These are phyloP conservation scores for Trichoderma koningii DNA, from an alignment of 2,329 filamentous ascomycete species.

Conservation along the genomic window DNA sequence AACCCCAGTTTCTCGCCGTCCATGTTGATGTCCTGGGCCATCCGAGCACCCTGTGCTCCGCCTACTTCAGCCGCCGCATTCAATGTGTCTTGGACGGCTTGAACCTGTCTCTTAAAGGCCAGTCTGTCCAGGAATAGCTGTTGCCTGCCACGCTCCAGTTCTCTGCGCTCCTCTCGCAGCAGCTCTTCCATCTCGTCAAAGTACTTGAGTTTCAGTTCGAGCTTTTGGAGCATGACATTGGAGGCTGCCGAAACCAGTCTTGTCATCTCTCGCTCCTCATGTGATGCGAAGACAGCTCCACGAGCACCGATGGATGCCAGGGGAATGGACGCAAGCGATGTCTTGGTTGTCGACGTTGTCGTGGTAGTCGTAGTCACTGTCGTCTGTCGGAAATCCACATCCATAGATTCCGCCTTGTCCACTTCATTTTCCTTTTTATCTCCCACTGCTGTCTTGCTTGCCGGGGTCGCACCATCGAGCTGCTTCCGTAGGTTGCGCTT, in stretches of 20 bases:
- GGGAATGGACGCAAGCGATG: conserved; percentile 71
- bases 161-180: conserved; percentile 85
- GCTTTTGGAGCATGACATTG: conserved; percentile 91
- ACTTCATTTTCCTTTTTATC: conserved; percentile 60
- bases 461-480: conserved; percentile 59
- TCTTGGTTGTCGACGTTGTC: conserved; percentile 51
- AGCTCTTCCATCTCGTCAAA: conserved; percentile 96
- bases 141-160: conserved; percentile 88
- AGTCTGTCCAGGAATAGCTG: conserved; percentile 92
- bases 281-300: conserved; percentile 83
- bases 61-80: conserved; percentile 53
- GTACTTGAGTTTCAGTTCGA: conserved; percentile 92
- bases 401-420: conserved; percentile 61
- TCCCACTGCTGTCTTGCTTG: conserved; percentile 48
- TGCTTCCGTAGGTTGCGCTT: conserved; percentile 76
- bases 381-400: conserved; percentile 59
- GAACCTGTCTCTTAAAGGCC: conserved; percentile 83
- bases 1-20: conserved; percentile 58
- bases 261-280: conserved; percentile 96
- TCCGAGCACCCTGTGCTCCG: conserved; percentile 52
- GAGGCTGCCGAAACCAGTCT: conserved; percentile 88
- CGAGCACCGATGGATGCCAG: conserved; percentile 85
- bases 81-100: conserved; percentile 78
- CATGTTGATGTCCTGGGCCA: conserved; percentile 50
- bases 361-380: conserved; percentile 53